phyloP scores from a whole-genome alignment of 2,329 filamentous ascomycete genomes.

The Stemphylium vesicarium region DNA sequence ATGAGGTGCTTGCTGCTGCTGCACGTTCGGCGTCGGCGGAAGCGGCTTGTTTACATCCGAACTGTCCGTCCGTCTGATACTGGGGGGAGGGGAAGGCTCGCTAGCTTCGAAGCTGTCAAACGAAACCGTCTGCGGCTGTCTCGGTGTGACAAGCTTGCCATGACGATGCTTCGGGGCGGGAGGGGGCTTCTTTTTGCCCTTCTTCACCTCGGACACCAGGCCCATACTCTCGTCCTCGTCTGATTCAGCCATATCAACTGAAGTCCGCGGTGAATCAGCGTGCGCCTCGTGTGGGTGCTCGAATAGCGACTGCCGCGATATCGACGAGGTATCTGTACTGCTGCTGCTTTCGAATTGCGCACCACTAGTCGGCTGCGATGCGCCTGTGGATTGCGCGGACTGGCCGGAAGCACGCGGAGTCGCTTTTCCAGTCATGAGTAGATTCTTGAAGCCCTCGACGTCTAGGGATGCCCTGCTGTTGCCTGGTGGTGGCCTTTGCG shows the following conservation, averaged over 20 bases:
- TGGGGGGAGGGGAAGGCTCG: constrained; percentile 29
- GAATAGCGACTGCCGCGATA: constrained; percentile 65
- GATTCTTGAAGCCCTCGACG: constrained; percentile 77
- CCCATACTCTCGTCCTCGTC: constrained; percentile 56
- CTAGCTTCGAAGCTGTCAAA: constrained; percentile 42
- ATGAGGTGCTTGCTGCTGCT: constrained; percentile 26
- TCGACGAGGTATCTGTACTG: constrained; percentile 64
- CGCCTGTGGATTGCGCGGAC: constrained; percentile 30
- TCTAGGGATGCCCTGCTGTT: constrained; percentile 62
- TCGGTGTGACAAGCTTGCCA: constrained; percentile 71
- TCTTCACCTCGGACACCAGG: constrained; percentile 41
- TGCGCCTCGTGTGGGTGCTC: constrained; percentile 56
- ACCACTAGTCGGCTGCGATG: constrained; percentile 29
- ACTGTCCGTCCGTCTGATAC: constrained; percentile 36
- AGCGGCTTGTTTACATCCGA: constrained; percentile 69
- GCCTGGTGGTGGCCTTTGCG: constrained; percentile 33
- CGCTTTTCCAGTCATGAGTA: constrained; percentile 75
- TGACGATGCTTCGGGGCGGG: constrained; percentile 72
- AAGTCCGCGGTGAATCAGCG: constrained; percentile 63
- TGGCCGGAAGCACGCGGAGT: constrained; percentile 43
- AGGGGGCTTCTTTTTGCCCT: constrained; percentile 73
- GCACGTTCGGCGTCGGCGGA: constrained; percentile 57
- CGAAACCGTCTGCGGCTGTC: constrained; percentile 50
- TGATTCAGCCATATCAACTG: constrained; percentile 62
- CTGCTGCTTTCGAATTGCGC: constrained; percentile 55